Evolutionary conservation across 306 rosid species (phyloP), one percentile per base, ranked within the genome.

Genomic region (Vigna angularis): DNA sequence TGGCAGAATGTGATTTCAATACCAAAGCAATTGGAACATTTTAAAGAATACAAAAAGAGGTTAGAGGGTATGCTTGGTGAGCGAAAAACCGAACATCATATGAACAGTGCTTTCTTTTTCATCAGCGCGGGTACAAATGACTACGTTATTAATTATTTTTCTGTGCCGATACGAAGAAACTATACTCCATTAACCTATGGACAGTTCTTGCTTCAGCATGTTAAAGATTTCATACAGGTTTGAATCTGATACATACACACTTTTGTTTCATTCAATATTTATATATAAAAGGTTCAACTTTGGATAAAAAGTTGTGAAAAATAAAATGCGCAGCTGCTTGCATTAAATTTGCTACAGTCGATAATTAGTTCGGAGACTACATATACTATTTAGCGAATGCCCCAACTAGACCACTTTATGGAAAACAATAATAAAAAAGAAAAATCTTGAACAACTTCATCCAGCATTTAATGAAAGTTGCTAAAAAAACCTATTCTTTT

Each of bases 61-160:
- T 3, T 92, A 26, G 97, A 88, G 75, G 38, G 12, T 14, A 74
- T 61, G 18, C 66, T 81, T n/a, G 97, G 95, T 9, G 88, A 78
- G 79, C 17, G 61, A 73, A 32, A 70, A 73, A 65, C 75, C 0
- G 81, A 86, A 52, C 2, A 38, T 9, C 95, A 88, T 13, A 72
- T 92, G 2, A 83, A 75, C 16, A 85, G 79, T 2, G 97, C 95
- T 6, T 2, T 85, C 9, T 88, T 85, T 73, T 3, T 90, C 61
- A 34, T 92, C 6, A 88, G 97, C 45, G 97, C 93, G 1, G 97
- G 93, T 7, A 92, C 97, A 69, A 92, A 92, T 78, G 97, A 92
- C 79, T 92, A 79, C 20, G 90, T 88, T 8, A 18, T 92, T 64
- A 88, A 92, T 30, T 92, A 92, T 66, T 92, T 87, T 55, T 26